These are phyloP conservation scores for Cordyceps cateniannulata DNA, from an alignment of 2,329 filamentous ascomycete genomes.

Conservation along the genomic window DNA sequence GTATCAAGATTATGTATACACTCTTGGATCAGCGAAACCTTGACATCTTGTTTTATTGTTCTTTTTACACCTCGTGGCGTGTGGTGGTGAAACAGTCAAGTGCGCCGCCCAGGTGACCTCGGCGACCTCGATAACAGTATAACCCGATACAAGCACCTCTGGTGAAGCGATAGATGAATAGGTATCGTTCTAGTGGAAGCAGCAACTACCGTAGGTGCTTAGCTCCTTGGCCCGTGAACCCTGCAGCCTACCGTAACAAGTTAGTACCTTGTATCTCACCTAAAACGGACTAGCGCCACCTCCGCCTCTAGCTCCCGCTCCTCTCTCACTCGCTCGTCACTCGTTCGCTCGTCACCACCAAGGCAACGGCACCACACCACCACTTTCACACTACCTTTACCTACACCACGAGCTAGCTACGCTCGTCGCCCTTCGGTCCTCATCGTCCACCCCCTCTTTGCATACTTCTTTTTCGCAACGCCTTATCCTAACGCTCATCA, in stretches of 20 bases:
- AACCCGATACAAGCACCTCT: background rate
- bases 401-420: background rate
- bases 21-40: background rate
- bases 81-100: background rate
- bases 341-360: slow-evolving; percentile 1
- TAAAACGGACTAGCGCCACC: background rate
- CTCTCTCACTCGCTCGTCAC: background rate
- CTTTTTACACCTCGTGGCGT: background rate
- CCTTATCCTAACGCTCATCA: background rate
- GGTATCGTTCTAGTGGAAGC: too few species aligned
- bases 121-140: background rate
- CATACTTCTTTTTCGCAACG: background rate
- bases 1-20: background rate
- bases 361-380: background rate
- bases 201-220: too few species aligned
- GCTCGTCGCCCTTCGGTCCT: background rate
- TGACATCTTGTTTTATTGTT: background rate
- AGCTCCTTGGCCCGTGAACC: too few species aligned
- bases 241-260: background rate
- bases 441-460: background rate
- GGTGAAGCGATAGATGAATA: too few species aligned
- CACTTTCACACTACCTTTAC: background rate
- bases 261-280: background rate
- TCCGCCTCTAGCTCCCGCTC: background rate
- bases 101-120: background rate